Conservation (phyloP, 164 flowering plant species). For the Tetracentron sinense region DNA sequence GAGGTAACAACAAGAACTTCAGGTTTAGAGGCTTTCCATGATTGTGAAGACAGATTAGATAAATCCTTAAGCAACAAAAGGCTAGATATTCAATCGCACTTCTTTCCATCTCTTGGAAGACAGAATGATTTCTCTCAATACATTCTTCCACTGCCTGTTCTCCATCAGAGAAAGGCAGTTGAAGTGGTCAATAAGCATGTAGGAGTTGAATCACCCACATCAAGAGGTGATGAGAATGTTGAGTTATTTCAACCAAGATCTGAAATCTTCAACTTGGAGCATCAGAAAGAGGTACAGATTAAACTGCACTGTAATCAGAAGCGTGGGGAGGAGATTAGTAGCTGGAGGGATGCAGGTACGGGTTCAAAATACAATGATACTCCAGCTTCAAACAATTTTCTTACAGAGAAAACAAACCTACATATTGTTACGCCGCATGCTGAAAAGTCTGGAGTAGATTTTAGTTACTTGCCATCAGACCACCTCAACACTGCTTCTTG, state of each 20-base stretch:
- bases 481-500: slow-evolving; percentile 14
- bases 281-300: slow-evolving; percentile 19
- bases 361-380: slow-evolving; percentile 13
- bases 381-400: slow-evolving; percentile 15
- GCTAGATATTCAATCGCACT: slow-evolving; percentile 17
- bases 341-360: slow-evolving; percentile 22
- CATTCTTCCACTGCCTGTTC: slow-evolving; percentile 18
- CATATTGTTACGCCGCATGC: slow-evolving; percentile 18
- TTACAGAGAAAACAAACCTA: slow-evolving; percentile 13
- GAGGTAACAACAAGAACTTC: slow-evolving; percentile 25
- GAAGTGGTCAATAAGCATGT: slow-evolving; percentile 23
- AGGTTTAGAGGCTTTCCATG: slow-evolving; percentile 25
- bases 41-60: slow-evolving; percentile 17
- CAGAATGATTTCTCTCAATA: slow-evolving; percentile 9
- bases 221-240: slow-evolving; percentile 17
- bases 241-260: slow-evolving; percentile 24
- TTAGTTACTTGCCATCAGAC: slow-evolving; percentile 16
- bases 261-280: slow-evolving; percentile 15
- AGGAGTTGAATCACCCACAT: slow-evolving; percentile 15
- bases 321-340: slow-evolving; percentile 18
- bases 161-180: slow-evolving; percentile 18
- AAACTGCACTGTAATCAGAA: slow-evolving; percentile 15
- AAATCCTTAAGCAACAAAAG: slow-evolving; percentile 19
- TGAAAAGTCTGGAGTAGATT: slow-evolving; percentile 20
- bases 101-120: slow-evolving; percentile 18